Base-by-base conservation (phyloP, 805 yeast genomes). In the Phaffomyces antillensis region DNA sequence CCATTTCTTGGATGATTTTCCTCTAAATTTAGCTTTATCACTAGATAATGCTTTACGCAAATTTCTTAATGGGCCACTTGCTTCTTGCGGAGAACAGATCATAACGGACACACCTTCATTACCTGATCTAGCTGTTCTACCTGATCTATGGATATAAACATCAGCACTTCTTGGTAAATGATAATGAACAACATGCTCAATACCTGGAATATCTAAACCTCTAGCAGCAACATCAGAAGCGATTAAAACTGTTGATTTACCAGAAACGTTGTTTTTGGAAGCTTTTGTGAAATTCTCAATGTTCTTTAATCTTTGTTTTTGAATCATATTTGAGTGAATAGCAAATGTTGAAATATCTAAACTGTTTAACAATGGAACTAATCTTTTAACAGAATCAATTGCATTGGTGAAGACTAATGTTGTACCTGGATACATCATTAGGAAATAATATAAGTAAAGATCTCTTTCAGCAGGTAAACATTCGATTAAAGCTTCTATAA, bases 171-270 rank as follows among this genome's bases (percentile, higher is more conserved):
- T 74, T 11, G 99, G 98, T 50, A 93, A 72, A 65, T 93, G 97
- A 60, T 91, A 93, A 64, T 93, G 99, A 18, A 91, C 86, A 40
- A 93, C 98, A 63, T 93, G 98, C 55, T 89, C 83, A 42, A 93
- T 90, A 39, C 76, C 77, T 3, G 95, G 84, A 44, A 93, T 88
- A 71, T 93, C 99, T 48, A 93, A 73, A 48, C 99, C 99, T 71
- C 99, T 79, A 5, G 99, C 99, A 2, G 99, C 99, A 39, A 93
- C 98, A 65, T 93, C 99, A 5, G 98, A 88, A 1, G 97, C 96
- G 43, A 93, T 76, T 44, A 93, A 70, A 3, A 90, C 90, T 0
- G 86, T 71, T 4, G 79, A 68, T 41, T 66, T 73, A 40, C 71
- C 65, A 7, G 67, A 64, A 20, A 58, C 58, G 41, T 66, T 65